phyloP scores from a whole-genome alignment of 306 rosid species.

The Parietaria judaica region DNA sequence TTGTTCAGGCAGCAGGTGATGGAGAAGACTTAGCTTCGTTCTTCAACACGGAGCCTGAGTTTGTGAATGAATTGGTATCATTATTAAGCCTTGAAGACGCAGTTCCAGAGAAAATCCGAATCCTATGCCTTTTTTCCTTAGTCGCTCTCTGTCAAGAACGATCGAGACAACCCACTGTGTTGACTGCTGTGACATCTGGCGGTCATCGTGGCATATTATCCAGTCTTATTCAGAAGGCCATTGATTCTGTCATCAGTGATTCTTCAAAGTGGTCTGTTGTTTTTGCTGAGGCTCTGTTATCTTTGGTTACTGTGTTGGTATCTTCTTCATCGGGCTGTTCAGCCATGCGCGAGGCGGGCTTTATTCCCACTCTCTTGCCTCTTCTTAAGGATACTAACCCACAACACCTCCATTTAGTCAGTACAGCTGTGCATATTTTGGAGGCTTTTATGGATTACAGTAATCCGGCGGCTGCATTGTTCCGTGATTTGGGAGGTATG shows the following conservation, averaged over 20 bases:
- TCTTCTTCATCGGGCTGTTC: constrained; percentile 93
- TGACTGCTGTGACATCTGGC: constrained; percentile 90
- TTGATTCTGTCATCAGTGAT: constrained; percentile 61
- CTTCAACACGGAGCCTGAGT: constrained; percentile 95
- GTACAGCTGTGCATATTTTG: constrained; percentile 84
- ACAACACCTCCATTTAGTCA: constrained; percentile 89
- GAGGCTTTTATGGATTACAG: constrained; percentile 98
- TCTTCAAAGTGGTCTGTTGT: constrained; percentile 72
- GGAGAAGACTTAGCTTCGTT: constrained; percentile 76
- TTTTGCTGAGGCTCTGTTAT: constrained; percentile 82
- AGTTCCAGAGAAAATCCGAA: constrained; percentile 68
- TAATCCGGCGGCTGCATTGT: constrained; percentile 89
- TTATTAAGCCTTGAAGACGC: constrained; percentile 81
- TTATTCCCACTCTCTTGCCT: constrained; percentile 90
- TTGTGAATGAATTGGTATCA: constrained; percentile 81
- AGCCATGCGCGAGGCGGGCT: constrained; percentile 95
- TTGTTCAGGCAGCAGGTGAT: constrained; percentile 84
- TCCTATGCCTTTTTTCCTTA: constrained; percentile 72
- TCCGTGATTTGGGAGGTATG: constrained; percentile 97
- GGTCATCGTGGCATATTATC: constrained; percentile 95
- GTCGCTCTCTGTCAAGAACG: constrained; percentile 97
- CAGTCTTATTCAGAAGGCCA: constrained; percentile 91
- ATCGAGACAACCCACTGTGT: constrained; percentile 68
- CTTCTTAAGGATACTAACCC: constrained; percentile 85
- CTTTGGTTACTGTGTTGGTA: constrained; percentile 86